Evolutionary conservation across 257 asterid genomes (phyloP), one percentile per base, ranked within the genome.

Genomic region (Fraxinus cuspidata): DNA sequence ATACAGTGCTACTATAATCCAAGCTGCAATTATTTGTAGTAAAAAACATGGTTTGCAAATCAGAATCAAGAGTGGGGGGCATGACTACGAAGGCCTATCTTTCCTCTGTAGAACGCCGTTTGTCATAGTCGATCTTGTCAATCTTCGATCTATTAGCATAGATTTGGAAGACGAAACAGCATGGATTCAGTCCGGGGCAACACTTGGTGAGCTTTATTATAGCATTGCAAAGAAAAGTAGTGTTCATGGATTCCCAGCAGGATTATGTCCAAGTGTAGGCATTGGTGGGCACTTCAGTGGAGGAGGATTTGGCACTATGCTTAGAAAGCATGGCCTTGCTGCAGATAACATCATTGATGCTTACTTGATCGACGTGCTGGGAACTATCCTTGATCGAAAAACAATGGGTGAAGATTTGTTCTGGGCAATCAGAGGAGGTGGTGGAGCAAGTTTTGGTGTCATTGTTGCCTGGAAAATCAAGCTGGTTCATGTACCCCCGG

Each of bases 361-460:
- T 15, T 69, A 76, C 1, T 19, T 87, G 21, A 63, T 89, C 29
- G 84, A 88, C 16, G 89, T n/a, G 0, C 19, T 73, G 0, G 94
- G 93, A 0, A 49, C 44, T 4, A 80, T 87, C 67, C 86, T 82
- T 4, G 86, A 91, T 38, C 73, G 89, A 32, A n/a, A 72, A 44
- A 77, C 82, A n/a, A 89, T 89, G 97, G 97, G 90, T 1, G 90
- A 85, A 35, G 90, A 88, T 67, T 47, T 86, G 23, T 91, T 87
- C 38, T 91, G 94, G 94, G 94, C 92, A 0, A 84, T 91, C 13
- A 69, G 93, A 78, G 96, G 93, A 4, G 96, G 96, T 5, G 94
- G 96, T 21, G 96, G 85, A 2, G 90, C 85, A 13, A 89, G 96
- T 68, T 88, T 88, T 9, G 96, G 91, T 2, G 74, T 91, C 23